A percentile compares a stretch with the other conserved stretches of the same genome.
These are phyloP conservation scores for Ganoderma sinense DNA, from an alignment of 1,284 basidiomycete species.

Conservation along the genomic window DNA sequence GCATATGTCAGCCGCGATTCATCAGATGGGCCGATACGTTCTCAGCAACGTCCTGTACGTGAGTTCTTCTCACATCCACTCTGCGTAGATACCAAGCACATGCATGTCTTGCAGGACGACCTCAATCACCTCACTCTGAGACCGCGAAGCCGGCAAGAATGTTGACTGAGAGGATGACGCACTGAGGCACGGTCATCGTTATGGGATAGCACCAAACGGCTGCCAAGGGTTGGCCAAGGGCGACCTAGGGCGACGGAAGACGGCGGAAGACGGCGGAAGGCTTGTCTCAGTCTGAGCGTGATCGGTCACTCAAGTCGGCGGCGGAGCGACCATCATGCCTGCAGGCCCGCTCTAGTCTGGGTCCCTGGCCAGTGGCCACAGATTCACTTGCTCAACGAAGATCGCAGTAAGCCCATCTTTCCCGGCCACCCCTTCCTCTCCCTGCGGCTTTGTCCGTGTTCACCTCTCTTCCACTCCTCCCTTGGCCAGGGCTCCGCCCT, in stretches of 20 bases:
- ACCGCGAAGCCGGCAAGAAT: background rate
- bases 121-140: background rate
- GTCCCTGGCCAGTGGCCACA: background rate
- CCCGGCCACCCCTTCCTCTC: background rate
- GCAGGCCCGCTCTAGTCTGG: background rate
- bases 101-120: background rate
- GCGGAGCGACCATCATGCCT: background rate
- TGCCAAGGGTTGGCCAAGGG: too few relatives aligned
- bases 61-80: background rate
- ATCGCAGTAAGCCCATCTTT: slow-evolving; percentile 2
- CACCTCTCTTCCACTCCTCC: slow-evolving; percentile 14
- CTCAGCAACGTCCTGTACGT: background rate
- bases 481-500: slow-evolving; percentile 6
- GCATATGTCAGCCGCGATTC: background rate
- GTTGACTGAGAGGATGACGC: background rate
- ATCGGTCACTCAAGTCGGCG: background rate
- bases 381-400: background rate
- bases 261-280: background rate
- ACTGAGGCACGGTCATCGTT: background rate
- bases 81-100: background rate
- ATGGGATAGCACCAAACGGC: background rate
- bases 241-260: too few relatives aligned
- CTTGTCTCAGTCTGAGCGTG: background rate
- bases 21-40: background rate
- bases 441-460: slow-evolving; percentile 16